Evolutionary conservation across 2,329 filamentous ascomycete genomes (phyloP).

Genomic region (Graphilbum fragrans): DNA sequence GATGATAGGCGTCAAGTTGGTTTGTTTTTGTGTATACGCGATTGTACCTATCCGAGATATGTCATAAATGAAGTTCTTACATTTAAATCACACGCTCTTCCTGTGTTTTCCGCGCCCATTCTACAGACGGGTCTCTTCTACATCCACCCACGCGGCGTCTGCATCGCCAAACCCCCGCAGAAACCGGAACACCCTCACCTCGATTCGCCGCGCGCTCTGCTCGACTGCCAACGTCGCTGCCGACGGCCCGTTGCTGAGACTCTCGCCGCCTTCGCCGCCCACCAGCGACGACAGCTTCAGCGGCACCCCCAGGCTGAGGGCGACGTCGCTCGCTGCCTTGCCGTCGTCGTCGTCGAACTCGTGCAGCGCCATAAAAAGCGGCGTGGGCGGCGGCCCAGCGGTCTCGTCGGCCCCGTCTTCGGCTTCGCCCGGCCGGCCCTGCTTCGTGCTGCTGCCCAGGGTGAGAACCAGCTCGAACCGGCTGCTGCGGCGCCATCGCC

Average conservation of each 20-base stretch:
- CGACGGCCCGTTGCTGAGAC: too few species aligned
- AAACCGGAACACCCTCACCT: not conserved
- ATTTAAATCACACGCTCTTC: too few species aligned
- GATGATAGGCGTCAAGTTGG: not conserved
- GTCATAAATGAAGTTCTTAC: too few species aligned
- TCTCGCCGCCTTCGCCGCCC: too few species aligned
- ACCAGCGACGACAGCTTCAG: not conserved
- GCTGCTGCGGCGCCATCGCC: slow-evolving; percentile 3
- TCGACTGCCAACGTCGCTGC: not conserved
- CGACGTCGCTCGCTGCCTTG: not conserved
- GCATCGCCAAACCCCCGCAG: slow-evolving; percentile 2
- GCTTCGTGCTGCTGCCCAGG: slow-evolving; percentile 1
- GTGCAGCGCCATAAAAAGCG: slow-evolving; percentile 3
- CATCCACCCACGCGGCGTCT: too few species aligned
- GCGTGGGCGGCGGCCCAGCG: not conserved
- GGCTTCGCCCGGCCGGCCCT: not conserved
- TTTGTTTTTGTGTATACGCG: too few species aligned
- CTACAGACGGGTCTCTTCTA: too few species aligned
- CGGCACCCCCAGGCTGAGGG: not conserved
- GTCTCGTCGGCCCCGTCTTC: too few species aligned
- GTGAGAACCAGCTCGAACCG: slow-evolving; percentile 5
- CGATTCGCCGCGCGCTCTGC: not conserved
- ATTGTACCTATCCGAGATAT: too few species aligned
- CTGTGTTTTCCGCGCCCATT: too few species aligned
- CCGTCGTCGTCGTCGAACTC: slow-evolving; percentile 2